A percentile compares a stretch with the other conserved stretches of the same genome.
Evolutionary conservation across 352 stramenopile species (phyloP).

Genomic region (Aphanomyces stellatus): DNA sequence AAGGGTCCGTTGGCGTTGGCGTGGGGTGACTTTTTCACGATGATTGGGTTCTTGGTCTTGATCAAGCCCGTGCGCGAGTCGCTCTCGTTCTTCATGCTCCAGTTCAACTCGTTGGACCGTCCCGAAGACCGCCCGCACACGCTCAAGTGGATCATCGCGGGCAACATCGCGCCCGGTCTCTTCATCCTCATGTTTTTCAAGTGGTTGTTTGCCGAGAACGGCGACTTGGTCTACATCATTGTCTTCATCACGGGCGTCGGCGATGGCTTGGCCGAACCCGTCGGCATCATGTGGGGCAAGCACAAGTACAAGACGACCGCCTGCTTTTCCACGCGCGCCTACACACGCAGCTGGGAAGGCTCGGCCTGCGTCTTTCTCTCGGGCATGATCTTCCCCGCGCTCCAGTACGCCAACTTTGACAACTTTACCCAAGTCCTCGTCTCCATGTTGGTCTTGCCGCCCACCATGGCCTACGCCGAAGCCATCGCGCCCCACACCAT

Average conservation of each 20-base stretch:
- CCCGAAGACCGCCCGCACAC: slow-evolving; percentile 75
- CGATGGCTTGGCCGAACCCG: slow-evolving; percentile 65
- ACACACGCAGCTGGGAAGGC: slow-evolving; percentile 70
- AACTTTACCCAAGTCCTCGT: slow-evolving; percentile 69
- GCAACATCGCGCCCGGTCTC: slow-evolving; percentile 24
- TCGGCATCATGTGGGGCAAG: slow-evolving; percentile 69
- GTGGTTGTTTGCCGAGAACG: slow-evolving; percentile 22
- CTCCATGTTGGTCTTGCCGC: slow-evolving; percentile 65
- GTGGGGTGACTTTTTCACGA: slow-evolving; percentile 75
- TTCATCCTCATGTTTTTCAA: slow-evolving; percentile 23
- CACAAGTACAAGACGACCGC: slow-evolving; percentile 78
- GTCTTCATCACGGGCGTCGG: slow-evolving; percentile 66
- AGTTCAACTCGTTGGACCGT: slow-evolving; percentile 80
- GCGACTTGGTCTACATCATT: slow-evolving; percentile 35
- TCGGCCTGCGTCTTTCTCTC: slow-evolving; percentile 69
- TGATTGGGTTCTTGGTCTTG: slow-evolving; percentile 68
- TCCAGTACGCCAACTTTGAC: slow-evolving; percentile 68
- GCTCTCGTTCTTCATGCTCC: slow-evolving; percentile 78
- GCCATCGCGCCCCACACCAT: slow-evolving; percentile 79
- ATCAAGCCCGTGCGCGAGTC: slow-evolving; percentile 75
- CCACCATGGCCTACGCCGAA: slow-evolving; percentile 75
- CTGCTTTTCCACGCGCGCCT: slow-evolving; percentile 71
- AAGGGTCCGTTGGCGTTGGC: slow-evolving; percentile 54
- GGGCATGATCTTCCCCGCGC: slow-evolving; percentile 61
- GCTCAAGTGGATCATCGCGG: slow-evolving; percentile 69